Percentiles rank a stretch among this genome's conserved stretches.
These are phyloP conservation scores for Exophiala alcalophila DNA, from an alignment of 2,329 filamentous ascomycete species.

Conservation along the genomic window DNA sequence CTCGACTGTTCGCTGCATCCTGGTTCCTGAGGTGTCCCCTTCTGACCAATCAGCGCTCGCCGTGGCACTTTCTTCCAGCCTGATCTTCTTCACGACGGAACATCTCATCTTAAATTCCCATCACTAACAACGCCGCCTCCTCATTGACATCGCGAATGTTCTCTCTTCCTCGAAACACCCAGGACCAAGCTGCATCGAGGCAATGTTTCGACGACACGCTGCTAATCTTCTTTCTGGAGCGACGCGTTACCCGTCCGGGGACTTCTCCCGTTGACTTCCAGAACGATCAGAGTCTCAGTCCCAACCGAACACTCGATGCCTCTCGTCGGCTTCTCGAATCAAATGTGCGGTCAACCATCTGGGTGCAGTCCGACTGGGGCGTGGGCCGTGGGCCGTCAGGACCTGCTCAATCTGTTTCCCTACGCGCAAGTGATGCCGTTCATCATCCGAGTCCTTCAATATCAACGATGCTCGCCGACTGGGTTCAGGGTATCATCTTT, in stretches of 20 bases:
- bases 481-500: constrained; percentile 16
- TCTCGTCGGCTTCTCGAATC: constrained; percentile 26
- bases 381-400: constrained; percentile 1
- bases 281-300: too few species aligned
- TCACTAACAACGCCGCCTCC: not conserved
- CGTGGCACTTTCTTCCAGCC: constrained; percentile 17
- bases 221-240: constrained; percentile 1
- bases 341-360: too few species aligned
- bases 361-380: not conserved
- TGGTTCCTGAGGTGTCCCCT: too few species aligned
- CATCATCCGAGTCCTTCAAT: constrained; percentile 16
- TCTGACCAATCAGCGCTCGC: constrained; percentile 12
- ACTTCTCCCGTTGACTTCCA: too few species aligned
- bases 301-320: too few species aligned
- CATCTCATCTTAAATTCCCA: constrained; percentile 12
- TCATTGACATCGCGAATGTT: not conserved
- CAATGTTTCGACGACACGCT: too few species aligned
- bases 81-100: constrained; percentile 24
- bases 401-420: constrained; percentile 22
- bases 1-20: too few species aligned
- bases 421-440: constrained; percentile 11
- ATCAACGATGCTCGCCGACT: constrained; percentile 14
- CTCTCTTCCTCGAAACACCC: too few species aligned
- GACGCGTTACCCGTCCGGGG: constrained; percentile 2
- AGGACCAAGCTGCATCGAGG: too few species aligned